phyloP scores from a whole-genome alignment of 305 asterid species.

The Lippia alba region DNA sequence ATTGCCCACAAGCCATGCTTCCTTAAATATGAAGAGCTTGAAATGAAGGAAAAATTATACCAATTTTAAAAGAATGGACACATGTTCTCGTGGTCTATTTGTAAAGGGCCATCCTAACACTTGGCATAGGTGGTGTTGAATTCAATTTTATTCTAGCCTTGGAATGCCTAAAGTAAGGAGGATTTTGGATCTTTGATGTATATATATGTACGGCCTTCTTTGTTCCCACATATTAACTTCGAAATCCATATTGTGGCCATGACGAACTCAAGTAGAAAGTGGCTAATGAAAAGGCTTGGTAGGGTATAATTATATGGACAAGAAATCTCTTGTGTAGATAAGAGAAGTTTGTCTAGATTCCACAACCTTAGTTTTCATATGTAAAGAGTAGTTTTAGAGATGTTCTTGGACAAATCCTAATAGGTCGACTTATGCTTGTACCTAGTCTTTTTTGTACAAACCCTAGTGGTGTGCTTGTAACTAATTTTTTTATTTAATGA shows the following conservation, averaged over 20 bases:
- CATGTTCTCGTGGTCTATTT: background rate
- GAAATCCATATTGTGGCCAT: conserved; percentile 15
- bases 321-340: too few species aligned
- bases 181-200: background rate
- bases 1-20: background rate
- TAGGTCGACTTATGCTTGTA: too few species aligned
- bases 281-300: background rate
- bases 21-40: background rate
- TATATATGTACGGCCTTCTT: background rate
- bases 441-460: background rate
- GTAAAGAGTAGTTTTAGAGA: too few species aligned
- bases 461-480: too few species aligned
- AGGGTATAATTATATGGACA: background rate
- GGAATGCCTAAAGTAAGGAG: conserved; percentile 1
- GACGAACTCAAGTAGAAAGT: background rate
- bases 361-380: too few species aligned
- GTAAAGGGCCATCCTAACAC: background rate
- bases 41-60: background rate
- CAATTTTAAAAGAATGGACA: background rate
- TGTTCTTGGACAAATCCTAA: too few species aligned
- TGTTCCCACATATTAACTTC: background rate
- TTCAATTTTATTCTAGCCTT: background rate
- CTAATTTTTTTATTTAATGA: too few species aligned
- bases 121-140: background rate
- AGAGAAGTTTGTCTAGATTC: too few species aligned